Base-by-base conservation (phyloP, 306 rosid species). In the Mimosa bimucronata region DNA sequence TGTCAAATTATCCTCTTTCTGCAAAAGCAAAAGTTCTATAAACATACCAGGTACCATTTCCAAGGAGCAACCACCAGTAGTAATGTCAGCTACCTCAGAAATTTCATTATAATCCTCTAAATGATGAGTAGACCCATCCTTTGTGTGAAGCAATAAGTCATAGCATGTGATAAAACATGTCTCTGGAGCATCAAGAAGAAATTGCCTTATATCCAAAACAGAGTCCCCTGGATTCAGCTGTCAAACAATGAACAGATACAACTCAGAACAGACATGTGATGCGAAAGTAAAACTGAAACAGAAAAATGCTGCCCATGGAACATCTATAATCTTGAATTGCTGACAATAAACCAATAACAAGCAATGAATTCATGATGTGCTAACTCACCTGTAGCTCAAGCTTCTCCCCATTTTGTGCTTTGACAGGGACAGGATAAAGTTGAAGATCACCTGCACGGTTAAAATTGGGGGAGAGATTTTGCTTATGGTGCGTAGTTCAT, bases 141-240 rank as follows among this genome's bases (percentile, higher is more conserved):
- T 93, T 57, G 97, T 85, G 86, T 89, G 97, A 82, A 96, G 86
- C 76, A 91, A 67, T 72, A 96, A 89, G 88, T 93, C 99, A 87
- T 93, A 96, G 87, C 99, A 96, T 42, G 99, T 96, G 84, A 90
- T 88, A 87, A 90, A 96, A 85, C 99, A 96, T 13, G 98, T 89
- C 89, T 96, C 99, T 0, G 98, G 96, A 70, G 99, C 98, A 91
- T 96, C 99, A 79, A 96, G 98, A 82, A 96, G 94, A 83, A 96
- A 91, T 65, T 96, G 99, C 73, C 98, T 87, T 52, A 96, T 89
- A 86, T 96, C 99, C 97, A 93, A 90, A 38, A 96, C 98, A 82
- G 99, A 93, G 75, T 96, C 98, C 81, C 97, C 98, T 3, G 99
- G 99, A 81, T 90, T 96, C 88, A 96, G 88, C 99, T 96, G 92